Base-by-base conservation (phyloP, 441 rosid species). In the Geranium incanum region DNA sequence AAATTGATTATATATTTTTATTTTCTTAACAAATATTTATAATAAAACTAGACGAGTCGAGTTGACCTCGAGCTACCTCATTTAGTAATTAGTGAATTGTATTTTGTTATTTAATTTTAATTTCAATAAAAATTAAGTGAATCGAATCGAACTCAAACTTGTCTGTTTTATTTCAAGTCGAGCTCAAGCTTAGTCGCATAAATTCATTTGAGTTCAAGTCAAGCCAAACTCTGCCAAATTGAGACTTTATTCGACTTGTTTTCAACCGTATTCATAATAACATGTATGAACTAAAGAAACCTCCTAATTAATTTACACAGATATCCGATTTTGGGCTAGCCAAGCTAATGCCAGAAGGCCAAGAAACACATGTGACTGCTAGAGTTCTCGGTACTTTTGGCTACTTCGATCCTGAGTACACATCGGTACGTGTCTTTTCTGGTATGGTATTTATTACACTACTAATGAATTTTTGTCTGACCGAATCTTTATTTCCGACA, bases 311-410 rank as follows among this genome's bases (percentile, higher is more conserved):
- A 57, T 67, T 67, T 65, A 21, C 52, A 48, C 79, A 91, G 98
- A 93, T 93, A 81, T 91, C 97, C 3, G 97, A 93, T 79, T 91
- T 93, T 38, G 98, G 98, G 72, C 89, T 91, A 18, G 97, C 98
- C 76, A 93, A 93, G 85, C 71, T 93, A 75, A 91, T 93, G 97
- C 98, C 96, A 66, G 96, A 86, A 68, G 98, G 96, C 70, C 87
- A 89, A 77, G 93, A 93, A 67, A 85, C 77, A 37, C 85, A 78
- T 36, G 87, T 87, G 64, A 91, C 97, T 28, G 98, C 98, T 36
- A 86, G 89, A 78, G 96, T 93, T 81, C 90, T 93, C 0, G 98
- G 98, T 73, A 91, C 97, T 16, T 93, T 93, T 70, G 98, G 98
- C 82, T 93, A 93, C 76, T 91, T 93, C 4, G 98, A 93, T 64